Percentiles rank a stretch among this genome's conserved stretches.
phyloP scores from a whole-genome alignment of 106 monocot genomes.

The Apostasia ramifera region DNA sequence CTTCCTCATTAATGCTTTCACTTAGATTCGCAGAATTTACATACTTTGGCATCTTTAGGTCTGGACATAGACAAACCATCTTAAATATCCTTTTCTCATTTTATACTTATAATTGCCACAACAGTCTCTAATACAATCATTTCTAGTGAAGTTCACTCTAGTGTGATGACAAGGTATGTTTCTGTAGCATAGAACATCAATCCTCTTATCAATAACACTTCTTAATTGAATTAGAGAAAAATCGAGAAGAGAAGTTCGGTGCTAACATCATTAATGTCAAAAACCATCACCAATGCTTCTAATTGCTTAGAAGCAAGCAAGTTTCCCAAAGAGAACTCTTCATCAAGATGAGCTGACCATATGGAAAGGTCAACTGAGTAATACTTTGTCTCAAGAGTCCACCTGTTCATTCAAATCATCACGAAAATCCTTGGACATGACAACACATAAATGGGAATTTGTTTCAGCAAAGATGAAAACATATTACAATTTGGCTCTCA shows the following conservation, averaged over 20 bases:
- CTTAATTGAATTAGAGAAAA: neutral
- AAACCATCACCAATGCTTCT: conserved; percentile 84
- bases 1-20: too few relatives aligned
- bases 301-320: conserved; percentile 46
- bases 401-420: conserved; percentile 47
- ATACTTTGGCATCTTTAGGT: too few relatives aligned
- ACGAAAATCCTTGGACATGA: neutral
- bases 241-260: conserved; percentile 3
- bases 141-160: too few relatives aligned
- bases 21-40: too few relatives aligned
- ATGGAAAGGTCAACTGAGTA: conserved; percentile 87
- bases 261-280: conserved; percentile 91
- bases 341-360: conserved; percentile 72
- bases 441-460: neutral
- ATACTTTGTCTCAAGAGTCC: conserved; percentile 94
- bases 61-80: too few relatives aligned
- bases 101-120: too few relatives aligned
- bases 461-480: too few relatives aligned
- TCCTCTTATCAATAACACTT: neutral
- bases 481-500: neutral
- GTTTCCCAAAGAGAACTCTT: conserved; percentile 45
- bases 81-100: too few relatives aligned
- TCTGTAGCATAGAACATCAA: neutral
- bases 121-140: too few relatives aligned
- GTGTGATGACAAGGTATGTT: too few relatives aligned